Evolutionary conservation across 345 rosid species (phyloP), one percentile per base, ranked within the genome.

Genomic region (Eucalyptus erythrocorys): DNA sequence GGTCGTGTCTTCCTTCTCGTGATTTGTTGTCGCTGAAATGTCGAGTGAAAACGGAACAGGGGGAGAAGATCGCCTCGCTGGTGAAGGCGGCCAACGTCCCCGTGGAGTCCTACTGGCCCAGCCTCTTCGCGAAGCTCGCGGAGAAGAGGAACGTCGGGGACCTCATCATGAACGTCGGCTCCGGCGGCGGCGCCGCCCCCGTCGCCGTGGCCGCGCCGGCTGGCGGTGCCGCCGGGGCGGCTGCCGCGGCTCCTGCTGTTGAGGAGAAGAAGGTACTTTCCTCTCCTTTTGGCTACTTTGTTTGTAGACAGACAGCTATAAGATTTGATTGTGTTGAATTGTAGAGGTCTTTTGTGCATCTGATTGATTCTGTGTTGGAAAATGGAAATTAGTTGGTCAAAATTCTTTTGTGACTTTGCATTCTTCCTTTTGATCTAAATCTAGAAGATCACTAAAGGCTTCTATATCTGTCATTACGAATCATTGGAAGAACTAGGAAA

Each of bases 51-150:
- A 22, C 19, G 40, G 22, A 14, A 61, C 89, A 94, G 97, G 92
- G 96, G 22, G 96, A 95, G 89, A 95, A 94, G 93, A 94, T 96
- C 42, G 90, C 94, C n/a, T 9, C 92, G 3, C 45, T 96, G 87
- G 92, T 94, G 85, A 95, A 94, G 87, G 90, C 95, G 6, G 96
- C 97, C 11, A 92, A 92, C 48, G 59, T 95, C 86, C 1, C 89
- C 8, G 92, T 94, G 34, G 97, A 95, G 87, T 91, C 97, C 9
- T 95, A 93, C 94, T 95, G 97, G 97, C 96, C 96, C 4, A 90
- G 94, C 87, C 91, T 96, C 42, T 93, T 96, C 49, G 95, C 94
- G 12, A 96, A 95, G 94, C 89, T 96, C 19, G 91, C 93, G 4
- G 95, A 94, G 91, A 94, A 93, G 92, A 91, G 88, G 55, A 90